Evolutionary conservation across 192 early-diverging fungal species (phyloP).

Genomic region (Mortierella antarctica): DNA sequence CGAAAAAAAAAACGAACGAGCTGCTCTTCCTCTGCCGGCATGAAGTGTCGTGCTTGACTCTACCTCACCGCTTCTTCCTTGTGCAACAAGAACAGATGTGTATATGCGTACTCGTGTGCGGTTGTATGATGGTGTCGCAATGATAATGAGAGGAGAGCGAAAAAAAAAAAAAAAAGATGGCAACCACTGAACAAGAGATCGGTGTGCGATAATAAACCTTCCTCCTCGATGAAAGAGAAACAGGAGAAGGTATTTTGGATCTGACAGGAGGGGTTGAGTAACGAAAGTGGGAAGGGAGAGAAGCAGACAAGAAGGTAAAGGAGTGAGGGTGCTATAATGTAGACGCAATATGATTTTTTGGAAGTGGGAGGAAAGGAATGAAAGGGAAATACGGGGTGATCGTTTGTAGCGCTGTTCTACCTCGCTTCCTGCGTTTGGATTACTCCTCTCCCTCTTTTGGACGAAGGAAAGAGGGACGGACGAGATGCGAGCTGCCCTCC

Average conservation of each 20-base stretch:
- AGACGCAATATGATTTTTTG: no score
- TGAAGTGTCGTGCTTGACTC: no score
- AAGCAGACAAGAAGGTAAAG: not conserved
- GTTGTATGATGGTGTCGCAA: no score
- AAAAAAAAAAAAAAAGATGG: slow-evolving; percentile 4
- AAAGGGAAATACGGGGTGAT: not conserved
- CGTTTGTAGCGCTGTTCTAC: not conserved
- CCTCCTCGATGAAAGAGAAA: not conserved
- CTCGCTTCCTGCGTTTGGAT: no score
- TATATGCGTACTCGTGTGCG: no score
- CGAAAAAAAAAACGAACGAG: no score
- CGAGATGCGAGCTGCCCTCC: no score
- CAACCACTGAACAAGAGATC: not conserved
- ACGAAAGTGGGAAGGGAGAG: not conserved
- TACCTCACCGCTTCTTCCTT: no score
- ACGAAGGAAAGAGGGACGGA: not conserved
- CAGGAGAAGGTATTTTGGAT: not conserved
- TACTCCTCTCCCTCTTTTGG: not conserved
- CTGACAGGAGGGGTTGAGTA: not conserved
- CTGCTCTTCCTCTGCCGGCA: no score
- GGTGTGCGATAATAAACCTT: slow-evolving; percentile 43
- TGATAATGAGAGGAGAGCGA: not conserved
- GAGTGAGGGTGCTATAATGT: not conserved
- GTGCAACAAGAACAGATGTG: no score
- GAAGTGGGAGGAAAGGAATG: not conserved